A percentile compares a stretch with the other conserved stretches of the same genome.
Conservation (phyloP, 352 stramenopile genomes). For the Thraustochytrium sp. region DNA sequence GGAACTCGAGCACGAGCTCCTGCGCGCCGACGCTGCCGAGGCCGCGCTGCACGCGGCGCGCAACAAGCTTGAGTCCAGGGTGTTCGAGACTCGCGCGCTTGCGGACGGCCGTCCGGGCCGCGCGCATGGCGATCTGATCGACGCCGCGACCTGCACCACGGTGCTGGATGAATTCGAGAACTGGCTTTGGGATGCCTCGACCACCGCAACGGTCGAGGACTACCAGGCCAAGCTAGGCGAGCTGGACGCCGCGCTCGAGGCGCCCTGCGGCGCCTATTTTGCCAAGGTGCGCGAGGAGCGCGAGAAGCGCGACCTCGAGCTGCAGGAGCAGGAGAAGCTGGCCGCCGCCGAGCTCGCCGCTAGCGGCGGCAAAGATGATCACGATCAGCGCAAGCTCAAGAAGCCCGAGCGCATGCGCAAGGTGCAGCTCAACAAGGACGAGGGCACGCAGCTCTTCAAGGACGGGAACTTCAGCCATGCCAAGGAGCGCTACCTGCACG, state of each 20-base stretch:
- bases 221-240: conserved; percentile 39
- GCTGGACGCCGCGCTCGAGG: conserved; percentile 45
- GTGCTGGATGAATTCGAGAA: conserved; percentile 74
- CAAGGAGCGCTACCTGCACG: conserved; percentile 67
- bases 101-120: conserved; percentile 44
- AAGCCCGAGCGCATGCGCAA: conserved; percentile 86
- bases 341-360: conserved; percentile 65
- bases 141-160: conserved; percentile 58
- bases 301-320: conserved; percentile 33
- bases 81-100: conserved; percentile 74
- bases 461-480: conserved; percentile 78
- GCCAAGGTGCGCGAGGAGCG: conserved; percentile 50
- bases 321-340: conserved; percentile 49
- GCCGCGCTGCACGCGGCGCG: conserved; percentile 66
- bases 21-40: conserved; percentile 64
- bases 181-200: conserved; percentile 80
- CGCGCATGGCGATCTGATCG: conserved; percentile 63
- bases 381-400: conserved; percentile 83
- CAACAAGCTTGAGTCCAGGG: conserved; percentile 80
- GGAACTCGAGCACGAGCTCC: conserved; percentile 64
- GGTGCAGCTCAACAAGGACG: conserved; percentile 87
- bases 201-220: conserved; percentile 44
- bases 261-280: conserved; percentile 48
- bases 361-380: conserved; percentile 66
- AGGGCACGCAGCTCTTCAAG: conserved; percentile 85